A percentile compares a stretch with the other conserved stretches of the same genome.
phyloP scores from a whole-genome alignment of 495 filamentous ascomycete genomes.

The Penicillium waksmanii region DNA sequence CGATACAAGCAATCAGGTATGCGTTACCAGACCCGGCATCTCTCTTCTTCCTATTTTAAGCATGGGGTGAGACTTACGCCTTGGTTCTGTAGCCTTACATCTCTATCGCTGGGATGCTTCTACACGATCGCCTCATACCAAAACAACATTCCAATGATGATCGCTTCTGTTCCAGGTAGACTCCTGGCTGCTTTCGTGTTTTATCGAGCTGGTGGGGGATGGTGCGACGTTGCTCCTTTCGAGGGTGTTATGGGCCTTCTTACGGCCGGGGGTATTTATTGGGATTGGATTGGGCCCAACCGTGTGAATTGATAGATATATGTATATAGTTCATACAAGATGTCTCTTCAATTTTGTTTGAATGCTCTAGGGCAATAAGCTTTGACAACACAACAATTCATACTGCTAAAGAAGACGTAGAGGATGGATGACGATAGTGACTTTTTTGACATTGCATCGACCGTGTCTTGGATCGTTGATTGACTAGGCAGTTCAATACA shows the following conservation, averaged over 20 bases:
- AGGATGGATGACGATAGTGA: too few relatives aligned
- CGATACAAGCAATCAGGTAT: conserved; percentile 32
- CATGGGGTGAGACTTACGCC: neutral
- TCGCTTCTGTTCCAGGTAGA: conserved; percentile 25
- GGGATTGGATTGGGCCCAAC: conserved; percentile 20
- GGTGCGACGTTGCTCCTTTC: conserved; percentile 30
- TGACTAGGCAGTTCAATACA: too few relatives aligned
- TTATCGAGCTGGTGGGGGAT: conserved; percentile 19
- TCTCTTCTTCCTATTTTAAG: neutral
- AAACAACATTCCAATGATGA: conserved; percentile 32
- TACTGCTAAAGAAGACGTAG: too few relatives aligned
- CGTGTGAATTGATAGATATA: too few relatives aligned
- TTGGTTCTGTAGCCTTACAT: conserved; percentile 18
- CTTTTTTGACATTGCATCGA: too few relatives aligned
- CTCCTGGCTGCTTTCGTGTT: conserved; percentile 27
- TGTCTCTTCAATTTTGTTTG: too few relatives aligned
- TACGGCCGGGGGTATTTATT: conserved; percentile 24
- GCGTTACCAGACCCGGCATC: too few relatives aligned
- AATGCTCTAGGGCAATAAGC: too few relatives aligned
- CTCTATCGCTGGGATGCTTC: conserved; percentile 25
- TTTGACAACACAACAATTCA: too few relatives aligned
- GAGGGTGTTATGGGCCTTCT: conserved; percentile 27
- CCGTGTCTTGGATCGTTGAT: too few relatives aligned
- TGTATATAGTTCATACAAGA: too few relatives aligned
- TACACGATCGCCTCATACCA: conserved; percentile 29